These are phyloP conservation scores for Talaromyces sp. DNA, from an alignment of 2,329 filamentous ascomycete species.

Conservation along the genomic window DNA sequence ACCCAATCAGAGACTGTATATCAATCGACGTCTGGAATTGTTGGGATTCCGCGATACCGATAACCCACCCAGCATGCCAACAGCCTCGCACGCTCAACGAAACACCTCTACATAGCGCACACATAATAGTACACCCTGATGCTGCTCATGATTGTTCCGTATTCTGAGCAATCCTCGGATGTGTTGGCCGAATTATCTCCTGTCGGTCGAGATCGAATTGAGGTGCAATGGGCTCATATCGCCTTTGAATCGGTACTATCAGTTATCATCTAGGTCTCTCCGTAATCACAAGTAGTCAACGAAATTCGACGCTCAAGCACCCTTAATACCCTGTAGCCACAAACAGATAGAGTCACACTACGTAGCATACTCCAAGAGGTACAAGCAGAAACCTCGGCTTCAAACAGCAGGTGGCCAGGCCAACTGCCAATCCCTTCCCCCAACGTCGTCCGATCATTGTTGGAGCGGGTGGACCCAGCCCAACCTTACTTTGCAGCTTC, in stretches of 20 bases:
- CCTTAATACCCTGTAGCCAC: background rate
- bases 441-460: constrained; percentile 13
- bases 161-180: background rate
- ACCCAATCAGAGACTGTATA: background rate
- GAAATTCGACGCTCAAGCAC: background rate
- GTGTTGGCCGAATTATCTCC: background rate
- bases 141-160: background rate
- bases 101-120: background rate
- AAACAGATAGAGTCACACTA: background rate
- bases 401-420: background rate
- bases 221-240: background rate
- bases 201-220: background rate
- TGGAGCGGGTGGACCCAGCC: constrained; percentile 5
- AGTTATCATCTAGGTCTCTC: background rate
- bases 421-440: constrained; percentile 11
- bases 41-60: constrained; percentile 1
- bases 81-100: background rate
- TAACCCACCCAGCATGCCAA: background rate
- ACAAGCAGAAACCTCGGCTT: background rate
- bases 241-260: background rate
- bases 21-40: constrained; percentile 1
- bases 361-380: too few species aligned
- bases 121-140: background rate
- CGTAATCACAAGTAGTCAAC: background rate
- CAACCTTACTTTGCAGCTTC: constrained; percentile 3